A percentile compares a stretch with the other conserved stretches of the same genome.
These are phyloP conservation scores for Boletus pseudo-olivaceus DNA, from an alignment of 768 basidiomycete genomes.

Conservation along the genomic window DNA sequence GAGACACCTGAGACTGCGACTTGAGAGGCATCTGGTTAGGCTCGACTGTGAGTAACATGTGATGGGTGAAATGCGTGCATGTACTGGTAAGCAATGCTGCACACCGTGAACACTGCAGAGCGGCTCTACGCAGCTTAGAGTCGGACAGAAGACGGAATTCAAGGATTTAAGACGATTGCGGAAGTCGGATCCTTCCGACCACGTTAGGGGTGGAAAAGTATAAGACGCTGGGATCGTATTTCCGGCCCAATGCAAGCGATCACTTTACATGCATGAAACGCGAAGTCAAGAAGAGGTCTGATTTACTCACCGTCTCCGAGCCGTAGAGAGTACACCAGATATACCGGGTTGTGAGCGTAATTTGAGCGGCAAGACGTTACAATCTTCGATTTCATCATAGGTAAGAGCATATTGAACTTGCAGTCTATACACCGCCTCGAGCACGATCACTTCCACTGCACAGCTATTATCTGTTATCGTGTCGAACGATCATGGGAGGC, in stretches of 20 bases:
- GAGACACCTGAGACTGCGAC: not conserved
- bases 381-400: constrained; percentile 46
- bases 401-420: constrained; percentile 36
- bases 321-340: constrained; percentile 25
- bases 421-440: constrained; percentile 47
- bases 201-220: constrained; percentile 2
- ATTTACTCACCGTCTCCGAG: constrained; percentile 21
- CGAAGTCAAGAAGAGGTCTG: constrained; percentile 21
- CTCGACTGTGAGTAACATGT: constrained; percentile 19
- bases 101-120: constrained; percentile 51
- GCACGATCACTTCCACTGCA: constrained; percentile 47
- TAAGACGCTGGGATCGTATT: constrained; percentile 23
- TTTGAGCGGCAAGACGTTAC: constrained; percentile 41
- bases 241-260: constrained; percentile 28
- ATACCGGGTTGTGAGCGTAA: constrained; percentile 28
- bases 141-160: constrained; percentile 49
- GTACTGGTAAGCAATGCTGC: constrained; percentile 9
- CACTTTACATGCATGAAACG: constrained; percentile 24
- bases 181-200: constrained; percentile 15
- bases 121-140: constrained; percentile 46
- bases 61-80: constrained; percentile 17
- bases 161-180: constrained; percentile 33
- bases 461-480: constrained; percentile 15
- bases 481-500: constrained; percentile 8
- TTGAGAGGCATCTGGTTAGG: constrained; percentile 14